A percentile compares a stretch with the other conserved stretches of the same genome.
phyloP scores from a whole-genome alignment of 345 rosid genomes.

The Cardamine chenopodiifolia region DNA sequence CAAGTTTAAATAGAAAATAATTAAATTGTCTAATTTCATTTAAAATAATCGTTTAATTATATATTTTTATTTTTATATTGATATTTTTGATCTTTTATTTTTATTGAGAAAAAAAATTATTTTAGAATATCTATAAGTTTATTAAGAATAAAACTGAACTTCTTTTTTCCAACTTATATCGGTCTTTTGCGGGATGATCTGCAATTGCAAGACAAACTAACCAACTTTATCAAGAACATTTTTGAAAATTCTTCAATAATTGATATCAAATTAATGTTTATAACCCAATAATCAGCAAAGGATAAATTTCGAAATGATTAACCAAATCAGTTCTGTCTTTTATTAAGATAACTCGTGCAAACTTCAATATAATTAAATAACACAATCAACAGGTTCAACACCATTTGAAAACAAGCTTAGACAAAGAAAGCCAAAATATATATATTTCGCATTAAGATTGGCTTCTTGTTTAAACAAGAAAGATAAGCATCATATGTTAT shows the following conservation, averaged over 20 bases:
- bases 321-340: too few species aligned
- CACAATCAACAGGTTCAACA: too few species aligned
- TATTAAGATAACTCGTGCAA: slow-evolving; percentile 1
- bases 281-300: background rate
- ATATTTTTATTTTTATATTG: too few species aligned
- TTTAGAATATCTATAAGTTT: too few species aligned
- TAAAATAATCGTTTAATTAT: too few species aligned
- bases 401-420: background rate
- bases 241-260: background rate
- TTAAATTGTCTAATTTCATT: too few species aligned
- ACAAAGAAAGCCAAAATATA: background rate
- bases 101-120: too few species aligned
- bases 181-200: background rate
- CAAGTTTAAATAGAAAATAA: too few species aligned
- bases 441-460: slow-evolving; percentile 3
- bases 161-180: background rate
- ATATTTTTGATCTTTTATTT: too few species aligned
- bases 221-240: background rate
- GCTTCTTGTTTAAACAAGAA: slow-evolving; percentile 3
- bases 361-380: background rate
- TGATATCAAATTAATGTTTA: background rate
- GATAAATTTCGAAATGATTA: slow-evolving; percentile 1
- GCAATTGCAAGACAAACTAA: background rate
- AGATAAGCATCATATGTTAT: background rate
- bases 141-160: background rate